Percentiles rank a stretch among this genome's conserved stretches.
phyloP scores from a whole-genome alignment of 2,329 filamentous ascomycete species.

The Chalaropsis ovoidea region DNA sequence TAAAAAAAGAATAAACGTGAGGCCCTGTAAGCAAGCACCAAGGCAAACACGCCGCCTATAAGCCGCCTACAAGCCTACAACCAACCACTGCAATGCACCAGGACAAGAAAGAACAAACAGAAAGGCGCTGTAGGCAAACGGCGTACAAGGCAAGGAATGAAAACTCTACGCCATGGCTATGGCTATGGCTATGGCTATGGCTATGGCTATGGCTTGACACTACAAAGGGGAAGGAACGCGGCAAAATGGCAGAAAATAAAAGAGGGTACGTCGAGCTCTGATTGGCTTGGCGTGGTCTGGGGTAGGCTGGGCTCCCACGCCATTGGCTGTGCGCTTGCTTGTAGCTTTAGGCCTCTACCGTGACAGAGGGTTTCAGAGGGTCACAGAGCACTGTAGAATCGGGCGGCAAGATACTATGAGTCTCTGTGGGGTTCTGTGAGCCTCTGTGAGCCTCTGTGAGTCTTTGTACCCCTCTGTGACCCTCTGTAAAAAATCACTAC shows the following conservation, averaged over 20 bases:
- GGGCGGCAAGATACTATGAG: no score
- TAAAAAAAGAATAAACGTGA: not conserved
- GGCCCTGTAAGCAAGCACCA: not conserved
- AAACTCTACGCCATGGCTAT: not conserved
- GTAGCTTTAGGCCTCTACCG: not conserved
- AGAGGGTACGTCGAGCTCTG: not conserved
- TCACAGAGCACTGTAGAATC: not conserved
- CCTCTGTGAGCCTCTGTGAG: not conserved
- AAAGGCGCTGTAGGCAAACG: constrained; percentile 7
- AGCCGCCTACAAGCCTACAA: no score
- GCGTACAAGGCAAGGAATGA: not conserved
- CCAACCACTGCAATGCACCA: not conserved
- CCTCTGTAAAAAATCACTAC: not conserved
- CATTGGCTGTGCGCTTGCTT: not conserved
- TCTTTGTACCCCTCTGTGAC: not conserved
- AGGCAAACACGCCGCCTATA: not conserved
- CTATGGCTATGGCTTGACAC: not conserved
- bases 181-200: not conserved
- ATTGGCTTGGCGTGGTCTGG: not conserved
- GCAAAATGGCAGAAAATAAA: constrained; percentile 5
- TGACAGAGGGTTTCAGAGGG: no score
- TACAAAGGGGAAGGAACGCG: constrained; percentile 5
- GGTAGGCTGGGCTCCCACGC: not conserved
- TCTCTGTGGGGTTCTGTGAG: not conserved
- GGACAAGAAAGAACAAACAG: not conserved